A percentile compares a stretch with the other conserved stretches of the same genome.
Evolutionary conservation across 208 protist genomes (phyloP).

Genomic region (Wallacemonas sp.): DNA sequence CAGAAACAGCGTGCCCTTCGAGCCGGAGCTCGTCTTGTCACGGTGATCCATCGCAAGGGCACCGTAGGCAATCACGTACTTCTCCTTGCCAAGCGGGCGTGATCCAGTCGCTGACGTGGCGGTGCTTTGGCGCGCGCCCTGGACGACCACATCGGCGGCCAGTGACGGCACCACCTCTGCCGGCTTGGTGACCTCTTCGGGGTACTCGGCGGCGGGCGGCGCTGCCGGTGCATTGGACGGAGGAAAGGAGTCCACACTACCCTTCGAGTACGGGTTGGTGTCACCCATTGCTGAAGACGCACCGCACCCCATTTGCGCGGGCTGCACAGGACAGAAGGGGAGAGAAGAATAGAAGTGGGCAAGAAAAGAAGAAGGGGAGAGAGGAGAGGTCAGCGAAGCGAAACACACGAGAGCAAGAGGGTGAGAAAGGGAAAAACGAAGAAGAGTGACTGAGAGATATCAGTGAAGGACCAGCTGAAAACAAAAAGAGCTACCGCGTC

Average conservation of each 20-base stretch:
- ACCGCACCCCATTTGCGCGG: not conserved
- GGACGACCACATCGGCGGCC: not conserved
- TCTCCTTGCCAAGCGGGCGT: conserved; percentile 68
- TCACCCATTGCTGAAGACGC: not conserved
- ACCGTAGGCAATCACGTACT: conserved; percentile 80
- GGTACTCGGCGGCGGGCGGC: not conserved
- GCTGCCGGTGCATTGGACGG: not conserved
- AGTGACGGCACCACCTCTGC: conserved; percentile 1
- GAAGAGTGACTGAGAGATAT: conserved; percentile 4
- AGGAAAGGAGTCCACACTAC: not conserved
- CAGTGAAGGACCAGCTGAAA: no score
- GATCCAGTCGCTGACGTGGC: not conserved
- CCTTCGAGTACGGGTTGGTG: not conserved
- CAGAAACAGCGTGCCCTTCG: conserved; percentile 58
- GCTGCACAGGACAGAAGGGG: not conserved
- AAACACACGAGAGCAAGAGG: no score
- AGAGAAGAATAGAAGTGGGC: not conserved
- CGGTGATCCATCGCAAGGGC: conserved; percentile 75
- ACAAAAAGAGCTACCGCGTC: no score
- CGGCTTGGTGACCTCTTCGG: not conserved
- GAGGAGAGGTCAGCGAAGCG: no score
- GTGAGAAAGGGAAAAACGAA: not conserved
- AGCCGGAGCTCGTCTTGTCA: not conserved
- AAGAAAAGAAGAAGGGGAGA: not conserved
- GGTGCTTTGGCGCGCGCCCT: not conserved